A percentile compares a stretch with the other conserved stretches of the same genome.
Evolutionary conservation across 169 alveolate species (phyloP).

Genomic region (Perkinsus marinus): DNA sequence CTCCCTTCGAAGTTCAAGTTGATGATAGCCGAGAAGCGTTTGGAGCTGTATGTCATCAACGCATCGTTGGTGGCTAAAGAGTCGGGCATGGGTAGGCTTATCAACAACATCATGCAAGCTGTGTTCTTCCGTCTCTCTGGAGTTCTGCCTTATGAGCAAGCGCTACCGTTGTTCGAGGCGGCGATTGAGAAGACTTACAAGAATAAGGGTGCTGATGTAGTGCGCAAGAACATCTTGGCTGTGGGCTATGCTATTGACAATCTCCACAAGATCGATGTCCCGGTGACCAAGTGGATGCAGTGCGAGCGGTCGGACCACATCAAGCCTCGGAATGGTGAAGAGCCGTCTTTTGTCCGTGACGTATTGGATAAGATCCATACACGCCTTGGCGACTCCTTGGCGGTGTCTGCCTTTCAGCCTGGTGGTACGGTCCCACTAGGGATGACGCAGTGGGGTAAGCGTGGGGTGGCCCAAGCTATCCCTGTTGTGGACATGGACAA

Average conservation of each 20-base stretch:
- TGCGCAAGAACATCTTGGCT: neutral
- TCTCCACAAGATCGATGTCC: neutral
- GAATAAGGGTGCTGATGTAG: conserved; percentile 28
- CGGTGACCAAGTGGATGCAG: neutral
- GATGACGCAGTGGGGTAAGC: conserved; percentile 34
- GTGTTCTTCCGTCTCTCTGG: conserved; percentile 34
- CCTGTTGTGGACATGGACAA: conserved; percentile 47
- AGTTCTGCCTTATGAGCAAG: conserved; percentile 36
- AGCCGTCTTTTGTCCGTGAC: conserved; percentile 12
- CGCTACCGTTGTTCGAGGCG: conserved; percentile 21
- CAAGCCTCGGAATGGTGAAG: neutral
- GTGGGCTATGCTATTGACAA: neutral
- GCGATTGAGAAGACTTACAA: conserved; percentile 42
- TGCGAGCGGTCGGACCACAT: neutral
- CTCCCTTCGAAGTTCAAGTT: conserved; percentile 14
- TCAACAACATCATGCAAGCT: conserved; percentile 32
- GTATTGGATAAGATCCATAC: conserved; percentile 17
- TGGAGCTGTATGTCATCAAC: conserved; percentile 26
- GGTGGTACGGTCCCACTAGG: conserved; percentile 39
- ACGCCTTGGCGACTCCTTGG: conserved; percentile 29
- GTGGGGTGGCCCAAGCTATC: conserved; percentile 36
- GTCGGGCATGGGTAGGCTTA: conserved; percentile 37
- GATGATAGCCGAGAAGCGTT: conserved; percentile 16
- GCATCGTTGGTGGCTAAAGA: conserved; percentile 34
- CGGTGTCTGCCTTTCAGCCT: conserved; percentile 36